Evolutionary conservation across 805 yeast genomes (phyloP).

Genomic region (Tanozyma kutaoensis): DNA sequence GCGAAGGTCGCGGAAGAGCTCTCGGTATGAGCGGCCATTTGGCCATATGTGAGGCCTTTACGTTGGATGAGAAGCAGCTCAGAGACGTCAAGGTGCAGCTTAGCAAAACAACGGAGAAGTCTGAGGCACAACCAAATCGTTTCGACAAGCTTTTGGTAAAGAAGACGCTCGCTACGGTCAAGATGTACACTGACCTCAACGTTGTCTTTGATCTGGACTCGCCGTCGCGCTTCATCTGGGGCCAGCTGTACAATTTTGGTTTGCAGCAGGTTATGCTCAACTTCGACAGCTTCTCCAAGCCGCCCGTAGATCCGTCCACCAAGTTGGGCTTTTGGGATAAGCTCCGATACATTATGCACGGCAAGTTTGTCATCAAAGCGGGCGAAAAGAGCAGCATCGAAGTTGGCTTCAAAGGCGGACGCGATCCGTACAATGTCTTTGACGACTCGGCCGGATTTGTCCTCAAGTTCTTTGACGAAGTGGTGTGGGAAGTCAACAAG

Average conservation of each 20-base stretch:
- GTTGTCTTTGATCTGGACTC: conserved; percentile 39
- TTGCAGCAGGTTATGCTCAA: conserved; percentile 67
- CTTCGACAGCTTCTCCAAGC: conserved; percentile 77
- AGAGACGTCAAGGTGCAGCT: conserved; percentile 53
- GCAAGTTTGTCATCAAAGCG: conserved; percentile 43
- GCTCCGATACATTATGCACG: conserved; percentile 63
- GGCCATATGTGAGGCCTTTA: conserved; percentile 54
- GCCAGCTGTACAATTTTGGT: conserved; percentile 73
- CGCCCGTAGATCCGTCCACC: conserved; percentile 77
- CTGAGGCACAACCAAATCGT: conserved; percentile 7
- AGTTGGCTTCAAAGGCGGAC: conserved; percentile 58
- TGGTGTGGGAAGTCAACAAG: conserved; percentile 47
- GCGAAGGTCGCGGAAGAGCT: conserved; percentile 7
- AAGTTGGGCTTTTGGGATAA: conserved; percentile 93
- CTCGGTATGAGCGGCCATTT: conserved; percentile 44
- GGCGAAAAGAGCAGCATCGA: conserved; percentile 35
- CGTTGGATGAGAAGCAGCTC: conserved; percentile 34
- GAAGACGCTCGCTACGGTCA: conserved; percentile 65
- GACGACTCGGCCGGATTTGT: conserved; percentile 66
- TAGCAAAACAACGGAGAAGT: conserved; percentile 28
- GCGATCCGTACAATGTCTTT: conserved; percentile 64
- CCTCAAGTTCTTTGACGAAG: conserved; percentile 54
- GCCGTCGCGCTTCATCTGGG: conserved; percentile 71
- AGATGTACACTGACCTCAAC: conserved; percentile 49
- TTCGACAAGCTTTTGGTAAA: conserved; percentile 39